Conservation (phyloP, 2,329 filamentous ascomycete genomes). For the Colletotrichum scovillei region DNA sequence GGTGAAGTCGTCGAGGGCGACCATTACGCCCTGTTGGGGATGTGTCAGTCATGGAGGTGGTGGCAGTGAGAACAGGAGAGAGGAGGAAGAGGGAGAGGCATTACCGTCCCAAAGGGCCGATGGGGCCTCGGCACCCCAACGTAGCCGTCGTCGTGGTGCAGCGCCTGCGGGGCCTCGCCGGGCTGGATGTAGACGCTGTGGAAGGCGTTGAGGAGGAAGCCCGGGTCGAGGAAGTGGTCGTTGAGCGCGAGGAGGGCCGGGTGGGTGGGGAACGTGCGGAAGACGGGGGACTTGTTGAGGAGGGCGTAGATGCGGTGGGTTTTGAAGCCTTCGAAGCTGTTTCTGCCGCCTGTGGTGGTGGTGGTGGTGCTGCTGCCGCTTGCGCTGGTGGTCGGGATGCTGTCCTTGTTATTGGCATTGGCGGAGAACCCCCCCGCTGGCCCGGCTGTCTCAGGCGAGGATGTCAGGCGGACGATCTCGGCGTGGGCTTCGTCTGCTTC, state of each 20-base stretch:
- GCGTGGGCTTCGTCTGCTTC: constrained; percentile 43
- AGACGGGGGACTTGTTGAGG: constrained; percentile 50
- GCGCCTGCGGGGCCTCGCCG: constrained; percentile 48
- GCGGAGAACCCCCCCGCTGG: constrained; percentile 35
- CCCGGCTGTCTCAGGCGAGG: constrained; percentile 37
- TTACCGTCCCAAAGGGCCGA: constrained; percentile 45
- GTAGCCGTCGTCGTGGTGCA: constrained; percentile 48
- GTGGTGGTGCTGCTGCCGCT: no score
- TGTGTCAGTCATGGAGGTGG: neutral
- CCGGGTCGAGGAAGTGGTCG: constrained; percentile 51
- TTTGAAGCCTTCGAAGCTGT: constrained; percentile 49
- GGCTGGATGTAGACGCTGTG: constrained; percentile 53
- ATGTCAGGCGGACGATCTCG: constrained; percentile 40
- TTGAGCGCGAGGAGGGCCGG: constrained; percentile 50
- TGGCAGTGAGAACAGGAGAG: no score
- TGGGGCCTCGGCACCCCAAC: constrained; percentile 48
- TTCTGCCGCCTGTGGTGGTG: constrained; percentile 42
- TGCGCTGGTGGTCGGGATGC: no score
- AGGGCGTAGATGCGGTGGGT: constrained; percentile 52
- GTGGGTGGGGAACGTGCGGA: constrained; percentile 50
- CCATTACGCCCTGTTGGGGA: constrained; percentile 40
- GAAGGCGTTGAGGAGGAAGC: constrained; percentile 47
- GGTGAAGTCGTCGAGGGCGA: constrained; percentile 47
- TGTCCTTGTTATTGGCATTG: no score
- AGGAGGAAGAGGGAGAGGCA: neutral